These are phyloP conservation scores for Solanum virginianum DNA, from an alignment of 257 asterid genomes.

Conservation along the genomic window DNA sequence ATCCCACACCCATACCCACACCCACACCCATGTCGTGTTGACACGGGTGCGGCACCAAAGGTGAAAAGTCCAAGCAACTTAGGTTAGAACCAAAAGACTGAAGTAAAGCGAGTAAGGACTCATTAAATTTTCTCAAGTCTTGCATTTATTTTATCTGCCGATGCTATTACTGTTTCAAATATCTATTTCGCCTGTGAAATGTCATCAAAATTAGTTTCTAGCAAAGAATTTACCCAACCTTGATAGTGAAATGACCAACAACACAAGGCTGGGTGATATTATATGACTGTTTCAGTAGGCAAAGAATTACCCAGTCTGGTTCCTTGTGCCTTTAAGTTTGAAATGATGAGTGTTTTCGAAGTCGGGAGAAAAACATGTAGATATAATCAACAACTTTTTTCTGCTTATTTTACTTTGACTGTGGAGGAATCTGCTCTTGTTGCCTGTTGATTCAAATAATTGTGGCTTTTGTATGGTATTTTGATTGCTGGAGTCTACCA, in stretches of 20 bases:
- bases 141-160: neutral
- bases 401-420: neutral
- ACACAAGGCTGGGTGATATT: neutral
- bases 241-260: too few relatives aligned
- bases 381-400: neutral
- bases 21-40: too few relatives aligned
- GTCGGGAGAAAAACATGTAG: neutral
- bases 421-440: neutral
- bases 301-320: neutral
- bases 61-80: too few relatives aligned
- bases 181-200: neutral
- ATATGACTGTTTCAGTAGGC: neutral
- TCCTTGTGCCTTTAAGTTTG: neutral
- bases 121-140: neutral
- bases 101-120: neutral
- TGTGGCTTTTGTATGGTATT: neutral
- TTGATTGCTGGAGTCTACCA: neutral
- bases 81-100: neutral
- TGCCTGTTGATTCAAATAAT: neutral
- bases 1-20: too few relatives aligned
- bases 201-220: neutral
- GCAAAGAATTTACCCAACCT: neutral
- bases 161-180: neutral
- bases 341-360: neutral
- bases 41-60: too few relatives aligned